phyloP scores from a whole-genome alignment of 306 rosid genomes.

The Elaeagnus macrophylla region DNA sequence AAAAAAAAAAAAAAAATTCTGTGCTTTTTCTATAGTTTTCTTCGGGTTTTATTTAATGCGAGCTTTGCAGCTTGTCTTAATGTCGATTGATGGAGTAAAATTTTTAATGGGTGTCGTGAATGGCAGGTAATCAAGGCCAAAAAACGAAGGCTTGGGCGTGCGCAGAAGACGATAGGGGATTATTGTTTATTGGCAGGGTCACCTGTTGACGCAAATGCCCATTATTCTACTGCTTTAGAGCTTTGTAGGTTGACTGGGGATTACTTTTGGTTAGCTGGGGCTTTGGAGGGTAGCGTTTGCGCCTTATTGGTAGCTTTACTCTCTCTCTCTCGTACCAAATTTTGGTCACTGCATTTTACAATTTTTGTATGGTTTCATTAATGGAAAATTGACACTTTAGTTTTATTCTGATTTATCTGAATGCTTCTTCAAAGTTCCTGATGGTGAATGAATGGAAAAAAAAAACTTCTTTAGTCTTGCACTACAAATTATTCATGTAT shows the following conservation, averaged over 20 bases:
- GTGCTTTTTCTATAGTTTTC: background rate
- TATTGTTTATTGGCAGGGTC: slow-evolving; percentile 94
- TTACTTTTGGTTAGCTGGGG: slow-evolving; percentile 95
- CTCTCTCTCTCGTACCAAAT: background rate
- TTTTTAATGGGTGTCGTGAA: background rate
- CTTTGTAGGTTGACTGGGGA: slow-evolving; percentile 88
- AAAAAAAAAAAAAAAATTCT: background rate
- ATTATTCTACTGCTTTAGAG: slow-evolving; percentile 78
- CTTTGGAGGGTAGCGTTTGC: slow-evolving; percentile 89
- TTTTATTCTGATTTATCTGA: too few species aligned
- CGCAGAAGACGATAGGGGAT: slow-evolving; percentile 95
- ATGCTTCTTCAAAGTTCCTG: too few species aligned
- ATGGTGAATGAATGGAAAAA: too few species aligned
- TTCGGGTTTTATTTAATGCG: background rate
- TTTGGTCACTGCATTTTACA: too few species aligned
- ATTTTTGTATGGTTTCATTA: background rate
- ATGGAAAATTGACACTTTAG: too few species aligned
- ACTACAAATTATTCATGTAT: too few species aligned
- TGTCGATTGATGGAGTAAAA: background rate
- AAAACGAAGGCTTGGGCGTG: slow-evolving; percentile 93
- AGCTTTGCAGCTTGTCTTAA: slow-evolving; percentile 1
- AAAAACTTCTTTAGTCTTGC: too few species aligned
- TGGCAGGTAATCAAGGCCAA: slow-evolving; percentile 90
- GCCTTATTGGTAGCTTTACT: slow-evolving; percentile 63
- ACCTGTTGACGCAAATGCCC: slow-evolving; percentile 95